Percentiles rank a stretch among this genome's conserved stretches.
Conservation (phyloP, 495 filamentous ascomycete species). For the Annulohypoxylon stygium region DNA sequence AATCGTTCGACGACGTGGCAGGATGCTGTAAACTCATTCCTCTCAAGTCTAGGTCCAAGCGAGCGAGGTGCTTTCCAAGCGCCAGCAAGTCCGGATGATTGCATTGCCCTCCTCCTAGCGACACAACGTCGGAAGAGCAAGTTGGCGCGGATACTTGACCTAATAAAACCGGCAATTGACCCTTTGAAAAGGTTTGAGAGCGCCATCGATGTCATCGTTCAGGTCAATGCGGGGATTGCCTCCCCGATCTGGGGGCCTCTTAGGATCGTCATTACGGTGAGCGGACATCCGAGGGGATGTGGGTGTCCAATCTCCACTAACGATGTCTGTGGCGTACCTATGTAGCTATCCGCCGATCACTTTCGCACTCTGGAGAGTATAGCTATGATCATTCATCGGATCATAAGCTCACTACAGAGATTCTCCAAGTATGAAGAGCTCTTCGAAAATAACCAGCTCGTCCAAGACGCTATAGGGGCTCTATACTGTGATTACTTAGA, state of each 20-base stretch:
- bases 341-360: constrained; percentile 42
- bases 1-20: constrained; percentile 29
- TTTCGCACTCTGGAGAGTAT: constrained; percentile 48
- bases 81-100: constrained; percentile 35
- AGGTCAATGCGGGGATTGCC: constrained; percentile 42
- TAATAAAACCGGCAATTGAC: constrained; percentile 39
- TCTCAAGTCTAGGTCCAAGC: constrained; percentile 26
- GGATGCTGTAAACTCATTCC: constrained; percentile 37
- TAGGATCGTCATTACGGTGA: constrained; percentile 38
- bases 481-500: constrained; percentile 50
- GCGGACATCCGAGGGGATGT: constrained; percentile 13
- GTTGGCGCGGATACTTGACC: constrained; percentile 32
- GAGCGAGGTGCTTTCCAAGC: constrained; percentile 29
- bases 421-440: constrained; percentile 48
- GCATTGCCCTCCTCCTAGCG: constrained; percentile 34
- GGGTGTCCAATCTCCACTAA: constrained; percentile 23
- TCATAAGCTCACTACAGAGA: constrained; percentile 47
- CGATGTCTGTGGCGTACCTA: background rate
- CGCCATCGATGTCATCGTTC: constrained; percentile 43
- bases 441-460: constrained; percentile 38
- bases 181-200: constrained; percentile 37
- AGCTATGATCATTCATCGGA: constrained; percentile 45
- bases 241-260: constrained; percentile 43
- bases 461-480: constrained; percentile 46
- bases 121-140: constrained; percentile 38